Evolutionary conservation across 2,329 filamentous ascomycete species (phyloP).

Genomic region (Myriosclerotinia duriaeana): DNA sequence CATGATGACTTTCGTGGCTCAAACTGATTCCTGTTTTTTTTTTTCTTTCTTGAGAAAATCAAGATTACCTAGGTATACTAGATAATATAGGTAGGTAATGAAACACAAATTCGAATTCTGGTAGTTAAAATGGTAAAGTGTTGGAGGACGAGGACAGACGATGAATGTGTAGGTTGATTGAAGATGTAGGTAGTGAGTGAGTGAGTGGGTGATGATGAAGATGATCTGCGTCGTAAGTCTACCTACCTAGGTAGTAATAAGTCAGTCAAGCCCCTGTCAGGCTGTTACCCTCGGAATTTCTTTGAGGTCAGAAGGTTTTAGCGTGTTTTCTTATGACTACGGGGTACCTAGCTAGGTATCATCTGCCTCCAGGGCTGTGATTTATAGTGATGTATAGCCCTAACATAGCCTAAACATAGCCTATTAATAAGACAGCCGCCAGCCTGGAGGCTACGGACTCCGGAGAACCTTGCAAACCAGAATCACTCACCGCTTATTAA

Average conservation of each 20-base stretch:
- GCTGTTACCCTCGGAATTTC: background rate
- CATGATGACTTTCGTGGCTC: conserved; percentile 49
- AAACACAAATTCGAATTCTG: background rate
- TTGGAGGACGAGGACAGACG: background rate
- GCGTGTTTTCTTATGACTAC: conserved; percentile 1
- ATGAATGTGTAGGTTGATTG: conserved; percentile 7
- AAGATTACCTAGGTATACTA: background rate
- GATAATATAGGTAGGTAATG: background rate
- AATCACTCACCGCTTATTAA: too few species aligned
- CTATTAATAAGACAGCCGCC: background rate
- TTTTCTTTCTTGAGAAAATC: background rate
- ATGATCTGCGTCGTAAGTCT: background rate
- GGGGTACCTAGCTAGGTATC: background rate
- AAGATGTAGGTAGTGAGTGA: background rate
- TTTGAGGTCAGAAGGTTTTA: conserved; percentile 1
- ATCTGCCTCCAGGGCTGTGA: conserved; percentile 1
- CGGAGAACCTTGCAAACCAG: too few species aligned
- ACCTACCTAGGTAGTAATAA: too few species aligned
- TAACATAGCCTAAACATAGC: background rate
- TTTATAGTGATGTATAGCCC: background rate
- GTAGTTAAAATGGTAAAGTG: background rate
- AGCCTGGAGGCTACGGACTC: background rate
- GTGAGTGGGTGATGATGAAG: background rate
- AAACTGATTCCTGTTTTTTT: background rate
- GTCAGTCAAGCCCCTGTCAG: too few species aligned